These are phyloP conservation scores for Ganoderma multipileum DNA, from an alignment of 1,284 basidiomycete species.

Conservation along the genomic window DNA sequence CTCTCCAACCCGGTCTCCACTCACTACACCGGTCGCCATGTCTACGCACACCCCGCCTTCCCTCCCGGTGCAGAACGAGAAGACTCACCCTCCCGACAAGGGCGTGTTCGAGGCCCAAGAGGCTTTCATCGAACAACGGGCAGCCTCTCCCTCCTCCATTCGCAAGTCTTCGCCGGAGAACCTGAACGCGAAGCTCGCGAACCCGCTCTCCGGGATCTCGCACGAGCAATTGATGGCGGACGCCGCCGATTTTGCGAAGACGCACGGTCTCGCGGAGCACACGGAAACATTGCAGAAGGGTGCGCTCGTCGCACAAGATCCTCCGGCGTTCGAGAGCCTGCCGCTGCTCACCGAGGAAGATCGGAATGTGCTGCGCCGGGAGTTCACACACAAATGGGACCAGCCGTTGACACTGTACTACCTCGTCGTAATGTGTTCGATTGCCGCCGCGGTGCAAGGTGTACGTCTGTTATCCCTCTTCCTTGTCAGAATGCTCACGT, in stretches of 20 bases:
- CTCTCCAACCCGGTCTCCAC: not conserved
- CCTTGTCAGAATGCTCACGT: not conserved
- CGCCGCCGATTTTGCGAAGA: conserved; percentile 60
- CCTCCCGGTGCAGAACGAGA: not conserved
- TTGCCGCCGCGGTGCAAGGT: conserved; percentile 77
- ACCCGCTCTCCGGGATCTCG: conserved; percentile 63
- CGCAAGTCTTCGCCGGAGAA: conserved; percentile 31
- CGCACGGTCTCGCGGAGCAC: conserved; percentile 57
- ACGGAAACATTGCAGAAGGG: conserved; percentile 60
- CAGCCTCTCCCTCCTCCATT: conserved; percentile 33
- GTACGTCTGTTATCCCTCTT: conserved; percentile 29
- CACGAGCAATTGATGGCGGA: conserved; percentile 62
- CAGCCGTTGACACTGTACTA: conserved; percentile 65
- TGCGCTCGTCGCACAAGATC: conserved; percentile 68
- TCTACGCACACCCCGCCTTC: not conserved
- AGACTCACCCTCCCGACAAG: not conserved
- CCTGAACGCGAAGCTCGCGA: conserved; percentile 52
- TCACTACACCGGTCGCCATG: not conserved
- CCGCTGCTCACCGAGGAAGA: conserved; percentile 67
- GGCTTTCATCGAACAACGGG: conserved; percentile 33
- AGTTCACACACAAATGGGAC: conserved; percentile 69
- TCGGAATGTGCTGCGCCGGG: conserved; percentile 54
- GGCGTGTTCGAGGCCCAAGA: not conserved
- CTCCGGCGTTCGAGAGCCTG: conserved; percentile 58
- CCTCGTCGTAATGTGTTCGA: conserved; percentile 62